Base-by-base conservation (phyloP, 257 asterid species). In the Penstemon davidsonii region DNA sequence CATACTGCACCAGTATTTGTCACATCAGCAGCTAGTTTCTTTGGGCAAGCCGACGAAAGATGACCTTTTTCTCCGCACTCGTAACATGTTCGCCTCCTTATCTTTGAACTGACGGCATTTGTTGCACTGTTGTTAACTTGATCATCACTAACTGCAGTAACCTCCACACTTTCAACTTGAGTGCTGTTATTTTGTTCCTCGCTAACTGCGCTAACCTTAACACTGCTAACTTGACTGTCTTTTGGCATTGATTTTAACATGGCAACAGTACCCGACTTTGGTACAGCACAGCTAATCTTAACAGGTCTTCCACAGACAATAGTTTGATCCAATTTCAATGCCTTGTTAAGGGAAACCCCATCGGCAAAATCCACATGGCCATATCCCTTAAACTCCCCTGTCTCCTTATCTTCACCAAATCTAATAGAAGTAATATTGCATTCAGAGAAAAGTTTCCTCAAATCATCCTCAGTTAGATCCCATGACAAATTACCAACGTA, bases 61-160 rank as follows among this genome's bases (percentile, higher is more conserved):
- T 93, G 99, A 33, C 96, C 99, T 4, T 78, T 79, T 71, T 88
- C 96, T 47, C 96, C 96, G 60, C 99, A 88, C 73, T 84, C 95
- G 4, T 88, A 91, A 68, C 97, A 92, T 18, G 91, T 86, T 50
- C 98, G 81, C 69, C 95, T 81, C 81, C 87, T 81, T 66, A 90
- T 86, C 81, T 92, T 92, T 40, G 95, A 81, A 47, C 88, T 82
- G 13, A 79, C 76, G 55, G 77, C 73, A 55, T 61, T 60, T 54
- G 54, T 69, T 68, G 18, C 84, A 59, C 46, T 69, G 69, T 47
- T 55, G n/a, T 12, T 6, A 40, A 67, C 78, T 37, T 37, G 44
- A 63, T 75, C 51, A 51, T 25, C 42, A 37, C 54, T 9, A 37
- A 4, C 65, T n/a, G 62, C 37, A 13, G 19, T 11, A 67, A 53